Conservation (phyloP, 2,329 filamentous ascomycete genomes). For the Balansia obtecta region DNA sequence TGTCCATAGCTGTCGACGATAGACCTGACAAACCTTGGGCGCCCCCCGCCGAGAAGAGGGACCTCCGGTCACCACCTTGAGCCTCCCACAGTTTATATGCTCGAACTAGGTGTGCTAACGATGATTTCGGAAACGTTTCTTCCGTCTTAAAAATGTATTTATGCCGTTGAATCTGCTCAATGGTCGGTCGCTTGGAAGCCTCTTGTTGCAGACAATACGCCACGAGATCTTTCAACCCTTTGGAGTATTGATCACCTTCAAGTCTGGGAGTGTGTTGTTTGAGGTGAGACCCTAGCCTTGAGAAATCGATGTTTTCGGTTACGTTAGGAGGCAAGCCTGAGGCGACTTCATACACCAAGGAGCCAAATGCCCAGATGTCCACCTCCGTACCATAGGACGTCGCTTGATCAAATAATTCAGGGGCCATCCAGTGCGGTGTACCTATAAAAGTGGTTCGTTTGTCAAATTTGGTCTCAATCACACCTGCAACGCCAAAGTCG, state of each 20-base stretch:
- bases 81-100: constrained; percentile 67
- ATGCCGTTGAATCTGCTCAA: constrained; percentile 57
- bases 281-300: constrained; percentile 42
- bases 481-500: constrained; percentile 73
- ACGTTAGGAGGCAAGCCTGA: constrained; percentile 65
- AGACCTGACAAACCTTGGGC: constrained; percentile 40
- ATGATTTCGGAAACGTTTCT: constrained; percentile 49
- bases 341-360: constrained; percentile 70
- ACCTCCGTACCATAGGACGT: constrained; percentile 58
- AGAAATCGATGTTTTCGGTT: constrained; percentile 33
- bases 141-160: constrained; percentile 54
- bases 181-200: constrained; percentile 54
- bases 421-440: constrained; percentile 79
- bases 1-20: constrained; percentile 30
- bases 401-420: constrained; percentile 56
- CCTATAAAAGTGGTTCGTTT: constrained; percentile 74
- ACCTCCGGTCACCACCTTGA: constrained; percentile 56
- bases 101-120: constrained; percentile 53
- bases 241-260: constrained; percentile 59
- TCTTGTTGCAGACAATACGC: constrained; percentile 62
- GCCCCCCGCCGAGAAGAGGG: constrained; percentile 47
- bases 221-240: constrained; percentile 55
- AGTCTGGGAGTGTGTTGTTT: constrained; percentile 54
- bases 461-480: constrained; percentile 61
- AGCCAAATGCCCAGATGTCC: constrained; percentile 79